These are phyloP conservation scores for Oryza punctata DNA, from an alignment of 176 grass and related monocot species.

Conservation along the genomic window DNA sequence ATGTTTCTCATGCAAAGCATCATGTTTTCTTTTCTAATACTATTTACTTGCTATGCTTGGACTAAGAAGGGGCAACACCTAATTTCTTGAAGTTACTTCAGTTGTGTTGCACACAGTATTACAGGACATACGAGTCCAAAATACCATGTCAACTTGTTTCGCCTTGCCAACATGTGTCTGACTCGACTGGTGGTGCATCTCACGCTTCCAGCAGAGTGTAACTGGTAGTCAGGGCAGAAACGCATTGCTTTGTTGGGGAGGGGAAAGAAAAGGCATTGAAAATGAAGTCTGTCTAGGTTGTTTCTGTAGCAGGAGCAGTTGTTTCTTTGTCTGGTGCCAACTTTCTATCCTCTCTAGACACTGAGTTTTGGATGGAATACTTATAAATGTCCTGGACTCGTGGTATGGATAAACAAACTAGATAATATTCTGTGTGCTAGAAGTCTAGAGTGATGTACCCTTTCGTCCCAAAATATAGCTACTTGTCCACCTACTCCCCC, in stretches of 20 bases:
- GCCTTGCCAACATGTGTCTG: neutral
- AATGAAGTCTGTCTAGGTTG: neutral
- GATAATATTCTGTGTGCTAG: too few species aligned
- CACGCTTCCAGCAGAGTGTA: neutral
- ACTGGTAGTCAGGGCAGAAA: neutral
- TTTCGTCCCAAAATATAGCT: too few species aligned
- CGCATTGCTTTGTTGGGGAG: neutral
- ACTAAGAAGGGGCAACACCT: neutral
- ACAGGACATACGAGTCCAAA: neutral
- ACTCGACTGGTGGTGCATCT: neutral
- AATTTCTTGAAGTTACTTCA: neutral
- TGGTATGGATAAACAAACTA: neutral
- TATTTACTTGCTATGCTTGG: neutral
- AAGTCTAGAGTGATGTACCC: too few species aligned
- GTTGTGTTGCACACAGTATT: constrained; percentile 5
- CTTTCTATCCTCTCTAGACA: neutral
- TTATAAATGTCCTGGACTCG: neutral
- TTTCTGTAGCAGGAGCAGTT: neutral
- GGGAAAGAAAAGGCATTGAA: neutral
- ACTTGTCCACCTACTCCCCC: too few species aligned
- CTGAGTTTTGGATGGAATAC: neutral
- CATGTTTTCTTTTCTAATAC: constrained; percentile 21
- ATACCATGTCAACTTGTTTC: neutral
- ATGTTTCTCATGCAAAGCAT: neutral
- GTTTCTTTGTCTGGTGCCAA: neutral